These are phyloP conservation scores for Sporothrix inflata DNA, from an alignment of 2,329 filamentous ascomycete species.

Conservation along the genomic window DNA sequence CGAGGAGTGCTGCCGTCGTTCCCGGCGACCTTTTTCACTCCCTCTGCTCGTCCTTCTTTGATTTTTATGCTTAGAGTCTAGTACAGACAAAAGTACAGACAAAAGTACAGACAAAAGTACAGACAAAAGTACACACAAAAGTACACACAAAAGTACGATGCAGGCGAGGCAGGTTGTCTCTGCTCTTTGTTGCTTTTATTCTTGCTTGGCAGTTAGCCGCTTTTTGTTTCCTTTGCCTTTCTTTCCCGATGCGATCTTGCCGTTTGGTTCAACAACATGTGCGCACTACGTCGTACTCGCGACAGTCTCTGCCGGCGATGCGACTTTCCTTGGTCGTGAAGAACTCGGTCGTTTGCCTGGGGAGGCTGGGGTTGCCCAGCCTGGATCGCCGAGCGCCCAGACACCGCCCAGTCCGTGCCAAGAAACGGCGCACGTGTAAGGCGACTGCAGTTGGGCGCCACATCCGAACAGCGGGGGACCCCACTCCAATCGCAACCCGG, in stretches of 20 bases:
- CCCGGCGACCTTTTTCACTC: too few species aligned
- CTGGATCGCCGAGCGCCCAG: too few species aligned
- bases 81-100: too few species aligned
- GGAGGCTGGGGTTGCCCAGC: neutral
- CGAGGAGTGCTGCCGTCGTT: too few species aligned
- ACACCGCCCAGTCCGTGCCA: constrained; percentile 7
- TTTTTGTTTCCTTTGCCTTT: neutral
- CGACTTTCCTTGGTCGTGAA: neutral
- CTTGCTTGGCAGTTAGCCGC: too few species aligned
- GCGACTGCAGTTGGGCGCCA: neutral
- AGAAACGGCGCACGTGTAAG: constrained; percentile 9
- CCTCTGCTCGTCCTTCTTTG: too few species aligned
- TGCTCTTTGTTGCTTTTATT: too few species aligned
- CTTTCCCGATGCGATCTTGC: neutral
- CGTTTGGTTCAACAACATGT: neutral
- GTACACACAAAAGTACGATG: too few species aligned
- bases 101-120: neutral
- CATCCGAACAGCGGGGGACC: neutral
- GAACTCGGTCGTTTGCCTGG: too few species aligned
- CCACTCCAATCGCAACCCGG: neutral
- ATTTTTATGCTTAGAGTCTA: too few species aligned
- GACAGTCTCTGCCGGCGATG: neutral
- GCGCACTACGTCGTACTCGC: neutral
- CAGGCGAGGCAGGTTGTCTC: too few species aligned
- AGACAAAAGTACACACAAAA: too few species aligned